Conservation (phyloP, 2,329 filamentous ascomycete species). For the Hirsutella thompsonii region DNA sequence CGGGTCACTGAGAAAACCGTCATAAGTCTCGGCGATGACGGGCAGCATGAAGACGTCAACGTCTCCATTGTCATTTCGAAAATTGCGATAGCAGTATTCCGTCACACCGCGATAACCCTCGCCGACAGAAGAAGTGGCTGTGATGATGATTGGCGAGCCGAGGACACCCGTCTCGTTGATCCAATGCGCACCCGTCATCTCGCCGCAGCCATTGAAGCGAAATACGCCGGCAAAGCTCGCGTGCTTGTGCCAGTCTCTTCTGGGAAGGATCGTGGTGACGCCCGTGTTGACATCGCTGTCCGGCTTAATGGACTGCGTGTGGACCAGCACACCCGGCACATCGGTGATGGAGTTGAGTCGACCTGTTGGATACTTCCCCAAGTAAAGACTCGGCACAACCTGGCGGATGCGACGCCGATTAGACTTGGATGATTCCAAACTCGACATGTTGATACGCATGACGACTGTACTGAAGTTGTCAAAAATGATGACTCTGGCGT, state of each 20-base stretch:
- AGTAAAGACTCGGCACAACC: conserved; percentile 27
- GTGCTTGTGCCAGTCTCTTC: conserved; percentile 27
- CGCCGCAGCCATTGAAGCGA: conserved; percentile 51
- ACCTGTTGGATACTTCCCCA: conserved; percentile 30
- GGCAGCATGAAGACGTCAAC: conserved; percentile 43
- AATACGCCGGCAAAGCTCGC: conserved; percentile 39
- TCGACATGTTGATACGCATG: not conserved
- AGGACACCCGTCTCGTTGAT: conserved; percentile 48
- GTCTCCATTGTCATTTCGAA: conserved; percentile 25
- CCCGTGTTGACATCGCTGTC: conserved; percentile 31
- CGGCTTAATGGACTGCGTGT: conserved; percentile 27
- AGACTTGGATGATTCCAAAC: not conserved
- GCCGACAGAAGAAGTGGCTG: conserved; percentile 44
- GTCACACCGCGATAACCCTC: conserved; percentile 46
- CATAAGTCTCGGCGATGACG: conserved; percentile 49
- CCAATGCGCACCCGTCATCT: conserved; percentile 49
- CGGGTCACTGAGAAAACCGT: conserved; percentile 47
- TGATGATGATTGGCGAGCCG: conserved; percentile 46
- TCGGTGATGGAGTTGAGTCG: conserved; percentile 37
- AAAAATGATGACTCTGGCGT: too few species aligned
- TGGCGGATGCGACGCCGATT: conserved; percentile 24
- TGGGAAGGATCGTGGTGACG: conserved; percentile 35
- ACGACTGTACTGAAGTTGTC: too few species aligned
- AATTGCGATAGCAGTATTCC: conserved; percentile 36
- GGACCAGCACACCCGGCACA: conserved; percentile 32